Evolutionary conservation across 1,284 basidiomycete species (phyloP).

Genomic region (Leccinum proliferum): DNA sequence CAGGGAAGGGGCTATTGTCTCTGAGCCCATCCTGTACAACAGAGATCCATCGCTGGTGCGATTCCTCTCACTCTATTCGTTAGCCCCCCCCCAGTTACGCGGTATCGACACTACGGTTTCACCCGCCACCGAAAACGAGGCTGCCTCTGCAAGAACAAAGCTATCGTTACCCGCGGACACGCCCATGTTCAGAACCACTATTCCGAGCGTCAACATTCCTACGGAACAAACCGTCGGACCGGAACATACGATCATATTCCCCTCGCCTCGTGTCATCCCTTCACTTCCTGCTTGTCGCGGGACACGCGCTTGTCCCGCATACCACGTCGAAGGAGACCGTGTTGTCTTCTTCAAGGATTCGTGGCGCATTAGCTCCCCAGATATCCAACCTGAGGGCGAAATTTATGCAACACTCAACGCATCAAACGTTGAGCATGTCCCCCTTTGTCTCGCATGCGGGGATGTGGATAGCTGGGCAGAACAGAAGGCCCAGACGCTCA

Average conservation of each 20-base stretch:
- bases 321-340: neutral
- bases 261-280: neutral
- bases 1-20: neutral
- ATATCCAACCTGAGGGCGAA: neutral
- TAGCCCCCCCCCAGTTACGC: neutral
- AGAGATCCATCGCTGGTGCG: neutral
- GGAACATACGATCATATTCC: neutral
- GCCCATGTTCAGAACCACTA: neutral
- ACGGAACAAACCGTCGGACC: neutral
- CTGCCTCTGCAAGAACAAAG: neutral
- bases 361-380: neutral
- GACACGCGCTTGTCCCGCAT: neutral
- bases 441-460: neutral
- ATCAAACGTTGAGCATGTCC: neutral
- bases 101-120: neutral
- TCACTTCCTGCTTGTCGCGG: neutral
- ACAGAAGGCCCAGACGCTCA: neutral
- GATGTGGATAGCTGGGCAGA: neutral
- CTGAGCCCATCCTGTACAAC: neutral
- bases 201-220: neutral
- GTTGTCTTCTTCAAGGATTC: neutral
- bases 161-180: neutral
- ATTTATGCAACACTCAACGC: neutral
- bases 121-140: neutral
- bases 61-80: neutral